phyloP scores from a whole-genome alignment of 139 green algal species.

The Monoraphidium neglectum region DNA sequence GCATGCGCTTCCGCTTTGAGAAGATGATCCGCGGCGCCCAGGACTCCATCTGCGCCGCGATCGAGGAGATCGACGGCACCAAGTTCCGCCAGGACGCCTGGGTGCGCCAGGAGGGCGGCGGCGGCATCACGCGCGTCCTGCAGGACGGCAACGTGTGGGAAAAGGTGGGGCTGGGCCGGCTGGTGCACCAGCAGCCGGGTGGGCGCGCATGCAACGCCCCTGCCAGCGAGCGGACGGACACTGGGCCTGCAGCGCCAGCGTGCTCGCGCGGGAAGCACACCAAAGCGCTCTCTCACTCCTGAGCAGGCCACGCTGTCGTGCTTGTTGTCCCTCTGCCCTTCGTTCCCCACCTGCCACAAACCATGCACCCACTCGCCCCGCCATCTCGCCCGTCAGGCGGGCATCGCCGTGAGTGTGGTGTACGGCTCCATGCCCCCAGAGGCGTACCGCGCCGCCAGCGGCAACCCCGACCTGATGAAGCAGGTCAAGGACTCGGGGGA shows the following conservation, averaged over 20 bases:
- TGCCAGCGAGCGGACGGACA: no score
- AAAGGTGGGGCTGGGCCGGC: conserved; percentile 46
- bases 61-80: conserved; percentile 89
- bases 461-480: conserved; percentile 30
- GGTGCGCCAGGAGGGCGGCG: conserved; percentile 86
- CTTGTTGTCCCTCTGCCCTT: no score
- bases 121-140: conserved; percentile 92
- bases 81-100: conserved; percentile 96
- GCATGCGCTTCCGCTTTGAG: conserved; percentile 84
- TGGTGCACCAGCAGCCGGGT: no score
- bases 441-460: conserved; percentile 93
- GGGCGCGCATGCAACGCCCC: no score
- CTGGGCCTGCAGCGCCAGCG: no score
- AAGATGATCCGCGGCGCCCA: conserved; percentile 84
- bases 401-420: conserved; percentile 95
- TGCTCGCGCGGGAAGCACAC: no score
- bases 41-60: conserved; percentile 87
- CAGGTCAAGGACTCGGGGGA: background rate
- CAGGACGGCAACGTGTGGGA: conserved; percentile 89
- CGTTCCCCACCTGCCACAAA: no score
- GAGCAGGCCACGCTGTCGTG: no score
- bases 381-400: no score
- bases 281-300: no score
- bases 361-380: no score
- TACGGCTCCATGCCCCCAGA: conserved; percentile 97